Percentiles rank a stretch among this genome's conserved stretches.
Conservation (phyloP, 441 rosid genomes). For the Adansonia rubrostipa region DNA sequence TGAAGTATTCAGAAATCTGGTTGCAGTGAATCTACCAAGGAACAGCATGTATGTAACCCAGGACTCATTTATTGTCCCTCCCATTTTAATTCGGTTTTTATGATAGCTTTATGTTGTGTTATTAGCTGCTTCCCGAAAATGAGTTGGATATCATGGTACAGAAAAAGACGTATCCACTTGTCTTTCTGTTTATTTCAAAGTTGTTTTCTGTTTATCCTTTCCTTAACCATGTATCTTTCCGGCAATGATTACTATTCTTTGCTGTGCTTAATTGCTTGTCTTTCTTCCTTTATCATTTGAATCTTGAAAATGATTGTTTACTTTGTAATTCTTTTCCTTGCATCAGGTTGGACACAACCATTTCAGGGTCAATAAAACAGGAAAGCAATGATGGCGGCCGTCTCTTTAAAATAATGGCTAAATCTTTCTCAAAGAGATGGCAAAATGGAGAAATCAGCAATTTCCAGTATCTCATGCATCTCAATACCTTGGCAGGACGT, state of each 20-base stretch:
- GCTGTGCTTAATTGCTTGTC: neutral
- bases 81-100: neutral
- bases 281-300: slow-evolving; percentile 7
- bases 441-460: slow-evolving; percentile 99
- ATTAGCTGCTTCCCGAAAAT: slow-evolving; percentile 1
- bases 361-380: slow-evolving; percentile 92
- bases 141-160: neutral
- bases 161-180: neutral
- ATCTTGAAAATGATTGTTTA: slow-evolving; percentile 2
- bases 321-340: slow-evolving; percentile 26
- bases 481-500: slow-evolving; percentile 98
- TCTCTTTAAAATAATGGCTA: slow-evolving; percentile 88
- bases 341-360: slow-evolving; percentile 94
- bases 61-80: slow-evolving; percentile 22
- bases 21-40: slow-evolving; percentile 97
- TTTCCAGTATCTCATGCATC: slow-evolving; percentile 99
- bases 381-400: slow-evolving; percentile 96
- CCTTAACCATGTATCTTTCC: neutral
- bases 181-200: slow-evolving; percentile 6
- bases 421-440: slow-evolving; percentile 99
- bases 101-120: slow-evolving; percentile 21
- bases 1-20: slow-evolving; percentile 95
- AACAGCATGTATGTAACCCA: slow-evolving; percentile 82
- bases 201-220: neutral
- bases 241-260: neutral